Conservation (phyloP, 768 basidiomycete species). For the Boletus rubropictus region DNA sequence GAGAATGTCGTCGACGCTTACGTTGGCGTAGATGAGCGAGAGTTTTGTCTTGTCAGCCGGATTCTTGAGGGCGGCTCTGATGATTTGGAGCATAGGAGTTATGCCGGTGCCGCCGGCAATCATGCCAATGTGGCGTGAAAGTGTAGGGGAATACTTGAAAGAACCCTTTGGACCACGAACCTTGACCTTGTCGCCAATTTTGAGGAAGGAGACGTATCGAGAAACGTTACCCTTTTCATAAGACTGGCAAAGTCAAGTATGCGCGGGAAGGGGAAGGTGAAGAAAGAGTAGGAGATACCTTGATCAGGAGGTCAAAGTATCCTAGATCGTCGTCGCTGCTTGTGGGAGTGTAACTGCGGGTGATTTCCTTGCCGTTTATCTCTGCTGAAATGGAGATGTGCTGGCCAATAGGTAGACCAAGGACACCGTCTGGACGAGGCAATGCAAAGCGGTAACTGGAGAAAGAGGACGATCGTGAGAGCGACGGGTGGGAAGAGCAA, state of each 20-base stretch:
- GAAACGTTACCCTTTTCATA: conserved; percentile 99
- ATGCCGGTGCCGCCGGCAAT: conserved; percentile 98
- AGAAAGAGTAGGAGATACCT: conserved; percentile 45
- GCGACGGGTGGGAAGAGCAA: not conserved
- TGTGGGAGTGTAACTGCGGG: conserved; percentile 93
- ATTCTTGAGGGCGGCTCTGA: conserved; percentile 88
- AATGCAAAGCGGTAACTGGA: conserved; percentile 87
- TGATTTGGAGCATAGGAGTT: conserved; percentile 98
- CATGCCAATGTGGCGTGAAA: conserved; percentile 85
- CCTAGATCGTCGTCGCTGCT: conserved; percentile 90
- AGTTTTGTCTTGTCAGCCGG: conserved; percentile 79
- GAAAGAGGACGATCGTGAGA: not conserved
- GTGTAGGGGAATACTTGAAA: conserved; percentile 73
- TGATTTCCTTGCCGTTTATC: conserved; percentile 85
- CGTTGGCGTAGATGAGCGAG: conserved; percentile 94
- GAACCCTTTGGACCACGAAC: conserved; percentile 97
- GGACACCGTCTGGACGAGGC: conserved; percentile 63
- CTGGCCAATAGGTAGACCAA: conserved; percentile 94
- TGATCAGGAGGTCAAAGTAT: conserved; percentile 94
- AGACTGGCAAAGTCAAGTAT: conserved; percentile 42
- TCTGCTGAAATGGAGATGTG: conserved; percentile 91
- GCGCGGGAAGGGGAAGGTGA: not conserved
- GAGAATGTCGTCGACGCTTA: conserved; percentile 87
- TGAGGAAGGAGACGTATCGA: conserved; percentile 71
- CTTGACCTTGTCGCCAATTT: conserved; percentile 80